Evolutionary conservation across 1,284 basidiomycete species (phyloP), one percentile per base, ranked within the genome.

Genomic region (Flammula alnicola): DNA sequence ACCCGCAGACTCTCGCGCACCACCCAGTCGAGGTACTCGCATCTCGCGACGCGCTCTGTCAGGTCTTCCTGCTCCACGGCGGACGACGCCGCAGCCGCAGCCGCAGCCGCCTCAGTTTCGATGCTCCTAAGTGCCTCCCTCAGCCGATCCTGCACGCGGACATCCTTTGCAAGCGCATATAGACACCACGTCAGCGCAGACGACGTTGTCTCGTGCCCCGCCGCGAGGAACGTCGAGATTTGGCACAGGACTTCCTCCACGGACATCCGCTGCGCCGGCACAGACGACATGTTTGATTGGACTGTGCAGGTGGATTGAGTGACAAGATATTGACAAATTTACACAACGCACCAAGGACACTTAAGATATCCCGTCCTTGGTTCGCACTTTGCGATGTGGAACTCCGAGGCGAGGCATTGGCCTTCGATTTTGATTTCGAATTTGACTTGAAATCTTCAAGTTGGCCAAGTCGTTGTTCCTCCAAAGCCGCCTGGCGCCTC

Each of bases 191-290:
- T 80, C 1, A 89, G 71, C 0, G 86, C 83, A 0, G 81, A 84
- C 0, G 77, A 69, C 12, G 77, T 78, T 4, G 80, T 84, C 62
- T 87, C 84, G 65, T 84, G 77, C 14, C 83, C 81, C 2, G 82
- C 82, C n/a, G 81, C 76, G 39, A 93, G 77, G 64, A 93, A 89
- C 0, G 87, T 92, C 6, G 84, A 83, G 54, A 93, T 88, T 65
- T 92, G 88, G 50, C 80, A 86, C 20, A 86, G 70, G 3, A 88
- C 81, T 60, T 93, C 88, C 11, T 76, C 70, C 35, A 82, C 78
- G 6, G 79, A 78, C 74, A 93, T 78, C 17, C 74, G 73, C 62
- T 88, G 79, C n/a, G 50, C 45, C 0, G 47, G 36, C 0, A 72
- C 70, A 0, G 74, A 66, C 1, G 79, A 73, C 57, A 80, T 66